Evolutionary conservation across 1,139 yeast genomes (phyloP).

Genomic region (Hansenula lynferdii): DNA sequence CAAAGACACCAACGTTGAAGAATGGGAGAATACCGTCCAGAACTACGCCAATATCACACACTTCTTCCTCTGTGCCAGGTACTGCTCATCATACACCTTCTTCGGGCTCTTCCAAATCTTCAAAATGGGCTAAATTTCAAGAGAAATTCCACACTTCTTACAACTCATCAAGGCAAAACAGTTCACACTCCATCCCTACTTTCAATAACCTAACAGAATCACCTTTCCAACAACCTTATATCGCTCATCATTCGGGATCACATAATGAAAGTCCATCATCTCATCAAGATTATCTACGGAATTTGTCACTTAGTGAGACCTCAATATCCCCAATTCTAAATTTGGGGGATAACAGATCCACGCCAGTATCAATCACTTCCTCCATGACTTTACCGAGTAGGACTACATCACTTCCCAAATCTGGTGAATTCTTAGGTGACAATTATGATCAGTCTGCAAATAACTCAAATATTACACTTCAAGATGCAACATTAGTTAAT

Average conservation of each 20-base stretch:
- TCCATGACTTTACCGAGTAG: not conserved
- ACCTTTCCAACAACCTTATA: not conserved
- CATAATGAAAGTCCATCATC: too few relatives aligned
- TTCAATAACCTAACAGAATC: too few relatives aligned
- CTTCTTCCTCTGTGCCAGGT: too few relatives aligned
- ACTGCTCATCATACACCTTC: too few relatives aligned
- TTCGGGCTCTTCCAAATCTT: too few relatives aligned
- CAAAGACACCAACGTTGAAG: not conserved
- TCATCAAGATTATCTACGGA: not conserved
- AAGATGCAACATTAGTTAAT: not conserved
- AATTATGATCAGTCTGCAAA: not conserved
- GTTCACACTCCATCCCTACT: too few relatives aligned
- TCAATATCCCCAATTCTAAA: not conserved
- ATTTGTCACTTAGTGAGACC: not conserved
- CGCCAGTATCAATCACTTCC: not conserved
- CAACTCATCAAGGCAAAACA: too few relatives aligned
- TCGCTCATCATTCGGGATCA: too few relatives aligned
- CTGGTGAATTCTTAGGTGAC: not conserved
- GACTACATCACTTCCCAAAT: not conserved
- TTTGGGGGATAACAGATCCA: not conserved
- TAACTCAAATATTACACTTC: not conserved
- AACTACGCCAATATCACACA: too few relatives aligned
- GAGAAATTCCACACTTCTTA: conserved; percentile 13
- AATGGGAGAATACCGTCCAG: not conserved
- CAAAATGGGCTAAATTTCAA: conserved; percentile 20